phyloP scores from a whole-genome alignment of 208 protist genomes.

The Crithidia mellificae region DNA sequence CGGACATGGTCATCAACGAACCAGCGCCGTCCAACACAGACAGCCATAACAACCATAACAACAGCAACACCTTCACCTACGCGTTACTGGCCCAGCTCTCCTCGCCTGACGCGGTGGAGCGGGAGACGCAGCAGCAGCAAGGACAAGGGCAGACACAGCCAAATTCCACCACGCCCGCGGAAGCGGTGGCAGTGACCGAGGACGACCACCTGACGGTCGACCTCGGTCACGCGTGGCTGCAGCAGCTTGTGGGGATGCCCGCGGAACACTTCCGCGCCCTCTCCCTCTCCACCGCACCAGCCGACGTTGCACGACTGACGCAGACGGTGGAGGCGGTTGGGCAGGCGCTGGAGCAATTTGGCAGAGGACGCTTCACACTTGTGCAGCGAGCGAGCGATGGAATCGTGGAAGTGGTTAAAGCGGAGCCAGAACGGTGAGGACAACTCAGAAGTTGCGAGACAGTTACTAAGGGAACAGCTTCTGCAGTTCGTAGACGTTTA shows the following conservation, averaged over 20 bases:
- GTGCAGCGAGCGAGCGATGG: too few relatives aligned
- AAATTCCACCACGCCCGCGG: too few relatives aligned
- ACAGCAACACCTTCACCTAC: constrained; percentile 25
- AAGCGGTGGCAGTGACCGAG: constrained; percentile 8
- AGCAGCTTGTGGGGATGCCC: constrained; percentile 56
- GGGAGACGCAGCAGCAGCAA: constrained; percentile 28
- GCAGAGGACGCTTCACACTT: constrained; percentile 43
- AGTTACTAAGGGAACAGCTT: background rate
- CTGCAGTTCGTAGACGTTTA: background rate
- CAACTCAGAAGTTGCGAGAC: background rate
- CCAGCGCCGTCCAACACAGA: background rate
- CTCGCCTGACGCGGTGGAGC: constrained; percentile 31
- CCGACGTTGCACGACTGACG: constrained; percentile 41
- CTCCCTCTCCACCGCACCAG: constrained; percentile 29
- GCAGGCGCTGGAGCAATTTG: constrained; percentile 51
- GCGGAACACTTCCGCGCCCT: constrained; percentile 44
- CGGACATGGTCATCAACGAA: constrained; percentile 64
- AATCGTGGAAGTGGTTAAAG: constrained; percentile 51
- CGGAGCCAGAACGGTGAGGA: constrained; percentile 9
- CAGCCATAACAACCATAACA: background rate
- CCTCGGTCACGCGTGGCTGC: constrained; percentile 69
- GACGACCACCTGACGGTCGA: constrained; percentile 47
- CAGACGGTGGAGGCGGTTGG: constrained; percentile 48
- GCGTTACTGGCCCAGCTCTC: constrained; percentile 57
- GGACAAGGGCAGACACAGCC: too few relatives aligned